Base-by-base conservation (phyloP, 1,139 yeast genomes). In the Yamadazyma atlantica region DNA sequence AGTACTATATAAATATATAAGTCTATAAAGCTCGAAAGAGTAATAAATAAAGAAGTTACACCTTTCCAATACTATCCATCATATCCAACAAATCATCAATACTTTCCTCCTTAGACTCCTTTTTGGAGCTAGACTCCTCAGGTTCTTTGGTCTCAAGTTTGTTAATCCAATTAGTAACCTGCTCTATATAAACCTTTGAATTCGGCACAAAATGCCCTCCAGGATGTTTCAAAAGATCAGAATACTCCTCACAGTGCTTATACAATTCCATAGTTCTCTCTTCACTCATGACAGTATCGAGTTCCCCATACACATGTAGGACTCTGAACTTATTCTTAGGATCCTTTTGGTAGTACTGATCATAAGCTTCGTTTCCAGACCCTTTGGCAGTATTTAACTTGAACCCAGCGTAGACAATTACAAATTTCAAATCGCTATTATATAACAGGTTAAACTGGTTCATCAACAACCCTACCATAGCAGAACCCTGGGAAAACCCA, bases 151-250 rank as follows among this genome's bases (percentile, higher is more conserved):
- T 7, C 15, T 44, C 47, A 2, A n/a, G n/a, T n/a, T 49, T 39
- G 35, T 55, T 58, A 23, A 83, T 64, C 86, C 88, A 82, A 32
- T 68, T 67, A 2, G 71, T 55, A 2, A 84, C 82, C 43, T 80
- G 77, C 31, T 73, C 75, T 2, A 84, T 74, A 53, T 77, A 67
- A 5, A 75, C 63, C 54, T 79, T 81, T 2, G 85, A 74, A 48
- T 83, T 83, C 4, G 96, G 96, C 12, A 86, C 90, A 55, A 82
- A 86, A 56, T 87, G 96, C 0, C 95, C 94, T 25, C 95, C 95
- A 2, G 90, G 85, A 55, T 87, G 96, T 43, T 69, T 75, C 45
- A 86, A 55, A 29, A 81, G 44, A 3, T 72, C 71, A 4, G 75
- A 68, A 2, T 59, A 63, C 4, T 62, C 66, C 34, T 65, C 64